Percentiles rank a stretch among this genome's conserved stretches.
Conservation (phyloP, 768 basidiomycete genomes). For the Mycena latifolia region DNA sequence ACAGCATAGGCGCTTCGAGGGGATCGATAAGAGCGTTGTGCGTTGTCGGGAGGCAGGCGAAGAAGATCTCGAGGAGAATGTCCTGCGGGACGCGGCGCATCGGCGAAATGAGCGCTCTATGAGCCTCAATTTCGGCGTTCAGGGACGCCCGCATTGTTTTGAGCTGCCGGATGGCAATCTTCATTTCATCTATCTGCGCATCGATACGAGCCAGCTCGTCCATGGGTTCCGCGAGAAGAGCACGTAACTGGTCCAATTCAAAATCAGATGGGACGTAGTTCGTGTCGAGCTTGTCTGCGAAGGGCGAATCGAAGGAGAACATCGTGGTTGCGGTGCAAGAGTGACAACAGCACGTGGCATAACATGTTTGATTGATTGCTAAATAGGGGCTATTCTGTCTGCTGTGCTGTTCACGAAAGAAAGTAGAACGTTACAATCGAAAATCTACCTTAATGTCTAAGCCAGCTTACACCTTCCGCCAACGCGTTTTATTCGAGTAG, state of each 20-base stretch:
- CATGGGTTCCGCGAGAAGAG: neutral
- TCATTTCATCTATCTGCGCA: constrained; percentile 1
- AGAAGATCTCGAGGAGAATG: constrained; percentile 21
- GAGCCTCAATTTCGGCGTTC: constrained; percentile 4
- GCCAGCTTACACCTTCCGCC: no score
- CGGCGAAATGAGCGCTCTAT: constrained; percentile 12
- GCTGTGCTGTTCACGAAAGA: no score
- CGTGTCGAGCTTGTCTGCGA: constrained; percentile 14
- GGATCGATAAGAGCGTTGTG: constrained; percentile 22
- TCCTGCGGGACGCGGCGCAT: constrained; percentile 19
- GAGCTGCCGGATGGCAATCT: neutral
- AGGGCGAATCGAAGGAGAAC: constrained; percentile 18
- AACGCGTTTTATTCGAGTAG: neutral
- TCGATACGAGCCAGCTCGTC: constrained; percentile 7
- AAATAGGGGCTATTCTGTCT: no score
- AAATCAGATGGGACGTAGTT: constrained; percentile 24
- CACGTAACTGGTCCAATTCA: neutral
- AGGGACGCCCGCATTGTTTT: constrained; percentile 2
- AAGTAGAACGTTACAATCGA: no score
- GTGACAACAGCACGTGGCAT: no score
- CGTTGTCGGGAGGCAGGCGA: constrained; percentile 9
- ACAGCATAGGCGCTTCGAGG: constrained; percentile 12
- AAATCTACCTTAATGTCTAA: no score
- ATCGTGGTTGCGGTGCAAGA: neutral
- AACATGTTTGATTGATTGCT: no score